These are phyloP conservation scores for Wallacemonas rigidus DNA, from an alignment of 208 protist species.

Conservation along the genomic window DNA sequence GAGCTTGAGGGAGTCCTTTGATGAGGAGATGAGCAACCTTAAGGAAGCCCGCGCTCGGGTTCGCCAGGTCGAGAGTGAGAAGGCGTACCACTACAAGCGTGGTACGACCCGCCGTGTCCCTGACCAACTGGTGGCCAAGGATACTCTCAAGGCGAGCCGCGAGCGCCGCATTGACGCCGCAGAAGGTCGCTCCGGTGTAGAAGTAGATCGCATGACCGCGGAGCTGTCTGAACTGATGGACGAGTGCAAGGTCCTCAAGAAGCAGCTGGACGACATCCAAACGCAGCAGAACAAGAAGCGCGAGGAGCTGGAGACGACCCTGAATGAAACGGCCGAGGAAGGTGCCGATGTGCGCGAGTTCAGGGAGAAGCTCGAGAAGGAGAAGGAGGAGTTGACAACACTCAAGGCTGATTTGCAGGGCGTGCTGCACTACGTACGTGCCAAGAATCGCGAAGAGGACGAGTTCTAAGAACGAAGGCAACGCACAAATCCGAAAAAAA, in stretches of 20 bases:
- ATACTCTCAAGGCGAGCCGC: slow-evolving; percentile 37
- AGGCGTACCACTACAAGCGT: slow-evolving; percentile 71
- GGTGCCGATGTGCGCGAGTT: slow-evolving; percentile 63
- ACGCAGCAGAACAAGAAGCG: slow-evolving; percentile 35
- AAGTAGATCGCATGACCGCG: slow-evolving; percentile 47
- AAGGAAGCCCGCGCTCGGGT: slow-evolving; percentile 47
- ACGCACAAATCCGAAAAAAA: neutral
- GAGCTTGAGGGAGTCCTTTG: slow-evolving; percentile 46
- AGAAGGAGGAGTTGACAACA: slow-evolving; percentile 63
- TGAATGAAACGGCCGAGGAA: slow-evolving; percentile 55
- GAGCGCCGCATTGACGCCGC: slow-evolving; percentile 52
- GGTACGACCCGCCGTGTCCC: slow-evolving; percentile 54
- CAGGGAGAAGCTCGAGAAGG: slow-evolving; percentile 53
- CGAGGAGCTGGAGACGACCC: slow-evolving; percentile 42
- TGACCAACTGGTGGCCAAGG: slow-evolving; percentile 28
- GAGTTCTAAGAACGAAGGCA: slow-evolving; percentile 28
- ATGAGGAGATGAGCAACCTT: slow-evolving; percentile 71
- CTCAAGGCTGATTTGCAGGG: slow-evolving; percentile 80
- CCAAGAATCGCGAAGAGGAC: slow-evolving; percentile 68
- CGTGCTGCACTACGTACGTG: slow-evolving; percentile 80
- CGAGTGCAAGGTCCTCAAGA: slow-evolving; percentile 64
- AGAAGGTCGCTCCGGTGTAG: slow-evolving; percentile 47
- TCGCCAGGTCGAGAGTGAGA: slow-evolving; percentile 64
- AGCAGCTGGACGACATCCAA: slow-evolving; percentile 60
- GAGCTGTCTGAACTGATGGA: slow-evolving; percentile 71